Evolutionary conservation across 441 rosid species (phyloP).

Genomic region (Breynia disticha): DNA sequence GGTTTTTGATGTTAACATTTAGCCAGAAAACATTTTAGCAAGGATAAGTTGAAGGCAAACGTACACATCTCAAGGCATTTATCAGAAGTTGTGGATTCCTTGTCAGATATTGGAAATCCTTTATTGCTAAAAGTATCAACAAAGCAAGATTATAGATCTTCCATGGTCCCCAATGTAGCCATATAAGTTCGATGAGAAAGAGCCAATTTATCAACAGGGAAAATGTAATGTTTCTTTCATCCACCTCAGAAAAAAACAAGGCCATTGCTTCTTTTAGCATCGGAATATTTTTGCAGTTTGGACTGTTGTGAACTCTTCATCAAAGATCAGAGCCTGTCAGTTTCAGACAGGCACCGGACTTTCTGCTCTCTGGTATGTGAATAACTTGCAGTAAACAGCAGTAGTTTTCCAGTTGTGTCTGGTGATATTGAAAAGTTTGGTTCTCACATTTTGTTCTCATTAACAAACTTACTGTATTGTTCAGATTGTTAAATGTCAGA

Average conservation of each 20-base stretch:
- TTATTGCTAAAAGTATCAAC: conserved; percentile 12
- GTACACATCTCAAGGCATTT: conserved; percentile 13
- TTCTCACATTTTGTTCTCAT: too few relatives aligned
- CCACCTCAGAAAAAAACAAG: conserved; percentile 2
- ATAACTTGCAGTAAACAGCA: too few relatives aligned
- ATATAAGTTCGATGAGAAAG: conserved; percentile 7
- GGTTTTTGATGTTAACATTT: conserved; percentile 9
- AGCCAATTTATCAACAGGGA: conserved; percentile 7
- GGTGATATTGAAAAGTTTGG: too few relatives aligned
- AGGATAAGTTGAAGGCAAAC: conserved; percentile 8
- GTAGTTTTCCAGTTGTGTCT: too few relatives aligned
- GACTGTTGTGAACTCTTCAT: too few relatives aligned
- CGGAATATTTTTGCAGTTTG: not conserved
- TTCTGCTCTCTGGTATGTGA: too few relatives aligned
- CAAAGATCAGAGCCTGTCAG: too few relatives aligned
- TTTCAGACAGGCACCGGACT: too few relatives aligned
- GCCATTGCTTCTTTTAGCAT: not conserved
- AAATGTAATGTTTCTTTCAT: conserved; percentile 1
- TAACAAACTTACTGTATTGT: too few relatives aligned
- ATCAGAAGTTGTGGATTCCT: conserved; percentile 11
- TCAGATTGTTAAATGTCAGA: too few relatives aligned
- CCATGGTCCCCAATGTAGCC: conserved; percentile 16
- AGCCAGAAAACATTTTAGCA: conserved; percentile 11
- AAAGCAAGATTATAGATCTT: conserved; percentile 10
- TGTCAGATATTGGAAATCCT: conserved; percentile 15